These are phyloP conservation scores for Mucor racemosus DNA, from an alignment of 371 early-diverging fungal genomes.

Conservation along the genomic window DNA sequence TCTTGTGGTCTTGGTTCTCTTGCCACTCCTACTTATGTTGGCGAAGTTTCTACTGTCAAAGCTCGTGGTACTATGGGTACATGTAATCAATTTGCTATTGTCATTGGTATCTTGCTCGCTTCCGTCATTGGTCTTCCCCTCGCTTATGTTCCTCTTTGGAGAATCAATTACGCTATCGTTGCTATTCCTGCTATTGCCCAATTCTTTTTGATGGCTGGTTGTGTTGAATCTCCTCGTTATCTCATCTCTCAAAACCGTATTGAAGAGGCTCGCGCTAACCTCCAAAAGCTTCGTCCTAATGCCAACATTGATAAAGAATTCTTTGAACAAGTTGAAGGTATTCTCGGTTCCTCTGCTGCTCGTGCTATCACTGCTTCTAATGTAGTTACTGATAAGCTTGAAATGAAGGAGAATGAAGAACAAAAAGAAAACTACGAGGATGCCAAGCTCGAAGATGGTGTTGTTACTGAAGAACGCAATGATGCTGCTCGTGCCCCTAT, in stretches of 20 bases:
- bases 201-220: constrained; percentile 65
- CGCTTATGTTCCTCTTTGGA: constrained; percentile 70
- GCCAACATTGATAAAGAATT: constrained; percentile 62
- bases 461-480: background rate
- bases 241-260: constrained; percentile 27
- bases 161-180: constrained; percentile 64
- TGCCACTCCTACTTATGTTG: constrained; percentile 80
- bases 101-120: constrained; percentile 74
- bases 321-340: constrained; percentile 51
- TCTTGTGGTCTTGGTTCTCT: constrained; percentile 84
- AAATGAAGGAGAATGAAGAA: background rate
- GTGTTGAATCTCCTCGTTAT: constrained; percentile 75
- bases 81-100: constrained; percentile 82
- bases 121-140: constrained; percentile 65
- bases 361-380: constrained; percentile 95
- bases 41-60: constrained; percentile 75
- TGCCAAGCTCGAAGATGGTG: constrained; percentile 17
- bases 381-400: constrained; percentile 68
- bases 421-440: constrained; percentile 7
- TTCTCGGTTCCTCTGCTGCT: constrained; percentile 57
- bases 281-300: constrained; percentile 59
- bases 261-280: constrained; percentile 32
- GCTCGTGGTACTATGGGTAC: constrained; percentile 74
- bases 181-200: constrained; percentile 77
- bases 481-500: constrained; percentile 21